These are phyloP conservation scores for Phytophthora megakarya DNA, from an alignment of 352 stramenopile genomes.

Conservation along the genomic window DNA sequence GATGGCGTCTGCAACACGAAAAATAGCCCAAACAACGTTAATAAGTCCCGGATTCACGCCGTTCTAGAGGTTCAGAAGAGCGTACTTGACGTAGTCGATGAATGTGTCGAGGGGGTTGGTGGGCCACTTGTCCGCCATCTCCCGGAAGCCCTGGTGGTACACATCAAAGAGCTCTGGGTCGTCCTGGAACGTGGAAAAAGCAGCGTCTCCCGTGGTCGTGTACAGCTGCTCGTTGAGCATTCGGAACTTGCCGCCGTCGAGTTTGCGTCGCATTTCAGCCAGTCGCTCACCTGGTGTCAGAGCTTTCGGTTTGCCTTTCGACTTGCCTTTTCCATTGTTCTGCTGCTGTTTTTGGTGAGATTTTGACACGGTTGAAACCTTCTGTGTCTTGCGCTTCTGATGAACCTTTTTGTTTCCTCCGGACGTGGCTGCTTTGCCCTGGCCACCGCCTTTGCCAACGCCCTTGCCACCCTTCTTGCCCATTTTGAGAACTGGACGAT, in stretches of 20 bases:
- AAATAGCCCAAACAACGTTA: background rate
- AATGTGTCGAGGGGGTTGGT: constrained; percentile 98
- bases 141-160: constrained; percentile 98
- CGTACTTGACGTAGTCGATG: constrained; percentile 93
- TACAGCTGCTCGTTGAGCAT: constrained; percentile 99
- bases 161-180: constrained; percentile 96
- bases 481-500: constrained; percentile 31
- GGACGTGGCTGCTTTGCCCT: constrained; percentile 24
- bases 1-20: constrained; percentile 45
- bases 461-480: constrained; percentile 31
- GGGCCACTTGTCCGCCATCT: constrained; percentile 97
- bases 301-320: constrained; percentile 28
- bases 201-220: constrained; percentile 90
- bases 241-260: constrained; percentile 96
- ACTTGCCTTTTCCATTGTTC: constrained; percentile 25
- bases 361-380: constrained; percentile 23
- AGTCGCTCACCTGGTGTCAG: constrained; percentile 43
- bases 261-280: constrained; percentile 84
- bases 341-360: constrained; percentile 34
- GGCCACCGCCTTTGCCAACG: constrained; percentile 15
- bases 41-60: background rate
- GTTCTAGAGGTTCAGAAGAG: constrained; percentile 1
- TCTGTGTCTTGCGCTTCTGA: constrained; percentile 30
- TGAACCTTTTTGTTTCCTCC: constrained; percentile 30
- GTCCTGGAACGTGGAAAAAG: constrained; percentile 92